A percentile compares a stretch with the other conserved stretches of the same genome.
These are phyloP conservation scores for Penicillium nordicum DNA, from an alignment of 2,329 filamentous ascomycete genomes.

Conservation along the genomic window DNA sequence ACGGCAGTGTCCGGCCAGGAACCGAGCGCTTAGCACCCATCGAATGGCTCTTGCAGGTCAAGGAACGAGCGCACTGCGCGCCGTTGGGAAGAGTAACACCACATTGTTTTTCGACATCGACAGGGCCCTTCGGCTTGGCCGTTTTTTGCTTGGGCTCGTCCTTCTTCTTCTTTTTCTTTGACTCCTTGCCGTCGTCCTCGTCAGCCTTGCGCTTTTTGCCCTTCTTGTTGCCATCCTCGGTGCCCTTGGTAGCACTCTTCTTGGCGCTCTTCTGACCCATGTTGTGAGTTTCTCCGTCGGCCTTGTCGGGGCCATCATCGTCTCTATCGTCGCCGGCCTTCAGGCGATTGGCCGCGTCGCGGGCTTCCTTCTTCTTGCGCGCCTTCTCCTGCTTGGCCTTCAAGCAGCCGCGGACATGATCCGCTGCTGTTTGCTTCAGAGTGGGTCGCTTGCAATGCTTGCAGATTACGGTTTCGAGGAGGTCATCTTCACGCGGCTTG, in stretches of 20 bases:
- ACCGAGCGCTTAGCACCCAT: constrained; percentile 93
- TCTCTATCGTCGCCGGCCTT: constrained; percentile 48
- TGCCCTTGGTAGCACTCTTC: constrained; percentile 53
- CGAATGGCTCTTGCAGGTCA: constrained; percentile 92
- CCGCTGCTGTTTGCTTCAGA: constrained; percentile 68
- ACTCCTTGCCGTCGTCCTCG: constrained; percentile 67
- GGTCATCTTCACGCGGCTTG: constrained; percentile 77
- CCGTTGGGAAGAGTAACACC: constrained; percentile 83
- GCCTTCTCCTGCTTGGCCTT: constrained; percentile 80
- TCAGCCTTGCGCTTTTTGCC: constrained; percentile 78
- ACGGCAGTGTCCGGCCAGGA: constrained; percentile 79
- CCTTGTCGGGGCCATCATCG: constrained; percentile 44
- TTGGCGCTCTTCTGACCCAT: constrained; percentile 62
- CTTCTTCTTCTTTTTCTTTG: constrained; percentile 92
- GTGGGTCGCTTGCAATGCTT: constrained; percentile 93
- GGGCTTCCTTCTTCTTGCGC: constrained; percentile 70
- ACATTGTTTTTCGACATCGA: constrained; percentile 91
- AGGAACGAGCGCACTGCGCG: constrained; percentile 77
- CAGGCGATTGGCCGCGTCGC: constrained; percentile 66
- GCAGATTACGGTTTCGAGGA: constrained; percentile 75
- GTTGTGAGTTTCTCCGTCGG: constrained; percentile 44
- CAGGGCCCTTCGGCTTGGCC: constrained; percentile 83
- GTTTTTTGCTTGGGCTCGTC: constrained; percentile 82
- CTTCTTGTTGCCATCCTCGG: constrained; percentile 56
- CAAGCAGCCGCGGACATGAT: constrained; percentile 79